phyloP scores from a whole-genome alignment of 495 filamentous ascomycete species.

The Staphylotrichum longicolle region DNA sequence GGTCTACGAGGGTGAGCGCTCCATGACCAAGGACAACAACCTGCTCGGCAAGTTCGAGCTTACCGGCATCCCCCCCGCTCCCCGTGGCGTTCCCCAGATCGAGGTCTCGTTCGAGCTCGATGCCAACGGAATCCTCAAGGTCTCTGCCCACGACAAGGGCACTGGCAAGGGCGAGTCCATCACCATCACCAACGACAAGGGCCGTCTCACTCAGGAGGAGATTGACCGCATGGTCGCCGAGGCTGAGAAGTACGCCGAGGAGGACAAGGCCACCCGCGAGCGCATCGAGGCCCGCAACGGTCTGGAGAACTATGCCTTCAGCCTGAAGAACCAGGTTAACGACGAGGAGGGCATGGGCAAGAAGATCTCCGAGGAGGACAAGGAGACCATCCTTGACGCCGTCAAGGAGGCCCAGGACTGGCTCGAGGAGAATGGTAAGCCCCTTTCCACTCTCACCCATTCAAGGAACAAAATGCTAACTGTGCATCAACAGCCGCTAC shows the following conservation, averaged over 20 bases:
- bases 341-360: constrained; percentile 93
- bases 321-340: constrained; percentile 97
- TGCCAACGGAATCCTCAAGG: constrained; percentile 97
- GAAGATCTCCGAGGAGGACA: constrained; percentile 98
- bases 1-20: constrained; percentile 94
- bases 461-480: constrained; percentile 24
- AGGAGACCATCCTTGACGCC: constrained; percentile 92
- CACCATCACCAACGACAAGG: constrained; percentile 98
- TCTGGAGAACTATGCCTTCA: constrained; percentile 95
- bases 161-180: constrained; percentile 96
- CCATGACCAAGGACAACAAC: constrained; percentile 97
- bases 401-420: constrained; percentile 97
- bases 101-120: constrained; percentile 97
- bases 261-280: constrained; percentile 95
- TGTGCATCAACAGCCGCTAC: constrained; percentile 53
- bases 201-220: constrained; percentile 90
- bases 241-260: constrained; percentile 96
- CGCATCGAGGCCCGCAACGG: constrained; percentile 94
- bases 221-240: constrained; percentile 98
- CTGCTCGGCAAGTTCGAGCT: constrained; percentile 96
- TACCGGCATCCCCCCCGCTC: constrained; percentile 89
- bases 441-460: neutral
- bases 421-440: constrained; percentile 81
- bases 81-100: constrained; percentile 95
- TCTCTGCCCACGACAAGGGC: constrained; percentile 92